phyloP scores from a whole-genome alignment of 2,329 filamentous ascomycete species.

The Hypoxylon sp. region DNA sequence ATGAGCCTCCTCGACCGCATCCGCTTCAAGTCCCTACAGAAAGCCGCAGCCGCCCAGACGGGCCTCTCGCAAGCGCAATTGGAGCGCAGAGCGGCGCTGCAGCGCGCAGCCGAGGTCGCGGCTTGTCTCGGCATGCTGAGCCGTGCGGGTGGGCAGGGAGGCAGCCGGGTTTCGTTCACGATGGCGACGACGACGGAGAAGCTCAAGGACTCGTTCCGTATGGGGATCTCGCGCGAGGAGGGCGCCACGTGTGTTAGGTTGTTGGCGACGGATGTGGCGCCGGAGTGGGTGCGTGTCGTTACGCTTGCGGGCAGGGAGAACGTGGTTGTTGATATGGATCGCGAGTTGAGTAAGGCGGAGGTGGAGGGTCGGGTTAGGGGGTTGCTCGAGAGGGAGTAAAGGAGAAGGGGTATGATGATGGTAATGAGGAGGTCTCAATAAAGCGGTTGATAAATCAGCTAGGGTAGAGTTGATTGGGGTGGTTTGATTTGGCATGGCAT shows the following conservation, averaged over 20 bases:
- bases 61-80: constrained; percentile 69
- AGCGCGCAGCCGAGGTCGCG: constrained; percentile 77
- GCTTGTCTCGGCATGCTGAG: constrained; percentile 77
- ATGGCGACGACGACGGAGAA: constrained; percentile 74
- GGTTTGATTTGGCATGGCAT: constrained; percentile 5
- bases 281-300: constrained; percentile 69
- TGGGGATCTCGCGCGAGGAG: constrained; percentile 68
- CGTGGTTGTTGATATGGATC: constrained; percentile 67
- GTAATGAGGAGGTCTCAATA: background rate
- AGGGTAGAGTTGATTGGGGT: background rate
- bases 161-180: constrained; percentile 73
- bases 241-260: constrained; percentile 65
- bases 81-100: constrained; percentile 74
- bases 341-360: constrained; percentile 54
- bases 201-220: constrained; percentile 76
- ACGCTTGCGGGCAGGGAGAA: constrained; percentile 68
- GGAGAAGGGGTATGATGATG: background rate
- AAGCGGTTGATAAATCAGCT: background rate
- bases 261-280: constrained; percentile 68
- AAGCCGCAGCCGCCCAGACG: constrained; percentile 59
- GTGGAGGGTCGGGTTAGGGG: constrained; percentile 53
- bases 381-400: constrained; percentile 40
- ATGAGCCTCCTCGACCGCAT: constrained; percentile 83
- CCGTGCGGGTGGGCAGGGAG: constrained; percentile 56
- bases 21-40: constrained; percentile 75